Base-by-base conservation (phyloP, 2,329 filamentous ascomycete genomes). In the Cephalotrichum gorgonifer region DNA sequence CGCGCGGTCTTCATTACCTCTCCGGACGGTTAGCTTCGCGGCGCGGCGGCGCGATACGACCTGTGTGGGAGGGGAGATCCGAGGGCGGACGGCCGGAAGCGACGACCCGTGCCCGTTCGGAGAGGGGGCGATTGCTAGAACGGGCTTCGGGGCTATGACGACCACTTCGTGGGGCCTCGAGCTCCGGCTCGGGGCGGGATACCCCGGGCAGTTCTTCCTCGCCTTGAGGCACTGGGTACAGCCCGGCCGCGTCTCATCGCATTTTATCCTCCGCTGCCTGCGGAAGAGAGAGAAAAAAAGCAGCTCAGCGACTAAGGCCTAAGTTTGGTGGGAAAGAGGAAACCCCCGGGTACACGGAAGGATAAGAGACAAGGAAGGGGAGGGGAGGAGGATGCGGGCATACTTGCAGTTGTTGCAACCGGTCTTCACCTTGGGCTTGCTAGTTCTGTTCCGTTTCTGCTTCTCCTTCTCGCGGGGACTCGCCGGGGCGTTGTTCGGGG, bases 371-470 rank as follows among this genome's bases (percentile, higher is more conserved):
- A 20, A 43, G 22, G 26, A 27, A 46, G 41, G 33, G 30, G 5
- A 33, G 46, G 22, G 17, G 25, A 26, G 22, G 38, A 46, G 25
- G 49, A 31, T 44, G 31, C 49, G 71, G 8, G 35, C 79, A 61
- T 70, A 83, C 80, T 84, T 84, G 80, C 80, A 85, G 61, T 78
- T 81, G 56, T 70, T 72, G 62, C 81, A 84, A 38, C 80, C 80
- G 1, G 79, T 83, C 66, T 81, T 83, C 54, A 82, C 79, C 60
- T 83, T 83, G 14, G 76, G 75, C 54, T 70, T 75, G 60, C 76
- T 80, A 26, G 68, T 73, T 49, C 76, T 68, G 14, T 66, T 66
- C 47, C 74, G 69, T 58, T 70, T 76, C 31, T n/a, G 35, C 35
- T 20, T 39, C 35, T 39, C 35, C 17, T 39, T 39, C 35, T 39